Conservation (phyloP, 78 protist species). For the Dictyostelium brefeldianum region DNA sequence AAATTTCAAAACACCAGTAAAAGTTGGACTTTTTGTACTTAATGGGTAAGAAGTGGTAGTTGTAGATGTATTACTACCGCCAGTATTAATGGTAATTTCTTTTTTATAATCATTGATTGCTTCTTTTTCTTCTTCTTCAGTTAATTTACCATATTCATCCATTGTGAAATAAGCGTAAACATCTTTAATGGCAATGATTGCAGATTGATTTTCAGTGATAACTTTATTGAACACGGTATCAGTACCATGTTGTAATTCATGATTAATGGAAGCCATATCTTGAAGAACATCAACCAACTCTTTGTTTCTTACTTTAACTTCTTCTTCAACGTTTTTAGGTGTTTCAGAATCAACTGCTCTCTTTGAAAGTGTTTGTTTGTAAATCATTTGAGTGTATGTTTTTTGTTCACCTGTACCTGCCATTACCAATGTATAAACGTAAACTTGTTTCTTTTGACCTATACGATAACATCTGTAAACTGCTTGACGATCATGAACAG, state of each 20-base stretch:
- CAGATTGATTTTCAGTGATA: neutral
- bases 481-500: constrained; percentile 92
- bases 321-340: constrained; percentile 19
- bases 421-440: constrained; percentile 88
- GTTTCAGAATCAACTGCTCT: constrained; percentile 53
- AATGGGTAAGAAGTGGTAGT: no score
- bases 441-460: constrained; percentile 93
- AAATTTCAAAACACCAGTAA: neutral
- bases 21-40: no score
- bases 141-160: constrained; percentile 52
- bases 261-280: neutral
- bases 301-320: neutral
- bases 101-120: constrained; percentile 30
- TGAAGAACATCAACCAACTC: neutral
- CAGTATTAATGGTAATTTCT: neutral
- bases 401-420: constrained; percentile 95
- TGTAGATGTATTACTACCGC: neutral
- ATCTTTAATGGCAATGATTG: constrained; percentile 13
- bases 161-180: constrained; percentile 1
- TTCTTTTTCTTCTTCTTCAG: constrained; percentile 39
- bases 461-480: constrained; percentile 96
- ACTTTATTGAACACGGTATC: constrained; percentile 17
- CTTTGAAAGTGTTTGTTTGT: constrained; percentile 92
- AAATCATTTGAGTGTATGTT: constrained; percentile 93
- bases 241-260: neutral